Base-by-base conservation (phyloP, 2,329 filamentous ascomycete species). In the Phaeosphaeria sp. region DNA sequence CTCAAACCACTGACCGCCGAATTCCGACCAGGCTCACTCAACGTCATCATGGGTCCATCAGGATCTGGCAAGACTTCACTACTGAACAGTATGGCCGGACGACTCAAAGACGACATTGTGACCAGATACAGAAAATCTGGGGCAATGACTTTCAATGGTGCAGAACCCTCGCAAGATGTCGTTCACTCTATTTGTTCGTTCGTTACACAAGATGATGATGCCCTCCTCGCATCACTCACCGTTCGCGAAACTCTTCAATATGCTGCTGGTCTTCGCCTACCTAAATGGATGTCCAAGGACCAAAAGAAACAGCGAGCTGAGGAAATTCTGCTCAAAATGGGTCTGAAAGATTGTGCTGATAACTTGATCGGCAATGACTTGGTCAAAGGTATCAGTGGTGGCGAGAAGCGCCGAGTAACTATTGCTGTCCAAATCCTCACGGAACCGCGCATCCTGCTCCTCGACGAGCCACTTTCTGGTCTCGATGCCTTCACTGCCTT, bases 41-140 rank as follows among this genome's bases (percentile, higher is more conserved):
- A 93, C 61, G 84, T 92, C 22, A 90, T 93, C 62, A 92, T 93
- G 90, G 90, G 90, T 0, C 90, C 90, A 0, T 92, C 89, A 0
- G 90, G 90, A 0, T 89, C 87, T 46, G 90, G 90, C 1, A 93
- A 93, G 73, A 92, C 90, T 0, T 90, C 89, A 0, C 79, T 92
- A 0, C 80, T 93, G 11, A 92, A 91, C 68, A 83, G 88, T 1
- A 90, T 93, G 84, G 89, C 90, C 1, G 79, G 87, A 2, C 82
- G 90, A 17, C 77, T 93, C 4, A 85, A 86, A 23, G 86, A 86
- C 55, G 87, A 85, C 1, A 64, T 87, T 2, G 81, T 83, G 1
- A 91, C 87, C 0, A 83, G 82, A 54, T 93, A 93, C 67, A 80
- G 78, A 4, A 79, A 85, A 2, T 81, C 80, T 5, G 90, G 90